phyloP scores from a whole-genome alignment of 2,329 filamentous ascomycete genomes.

The Aaosphaeria arxii region DNA sequence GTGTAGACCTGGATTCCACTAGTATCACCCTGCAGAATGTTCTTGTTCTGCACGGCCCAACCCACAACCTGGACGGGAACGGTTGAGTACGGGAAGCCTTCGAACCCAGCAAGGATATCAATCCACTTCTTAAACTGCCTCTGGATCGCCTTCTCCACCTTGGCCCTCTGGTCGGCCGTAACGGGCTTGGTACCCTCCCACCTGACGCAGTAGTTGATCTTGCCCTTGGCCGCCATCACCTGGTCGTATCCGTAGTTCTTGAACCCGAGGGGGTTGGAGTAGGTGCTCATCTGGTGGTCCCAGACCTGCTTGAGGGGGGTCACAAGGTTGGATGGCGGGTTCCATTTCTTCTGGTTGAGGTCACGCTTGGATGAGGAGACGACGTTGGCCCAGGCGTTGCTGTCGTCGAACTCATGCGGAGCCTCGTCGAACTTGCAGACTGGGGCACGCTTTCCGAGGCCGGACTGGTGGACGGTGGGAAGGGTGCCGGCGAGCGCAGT shows the following conservation, averaged over 20 bases:
- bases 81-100: conserved; percentile 42
- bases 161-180: conserved; percentile 38
- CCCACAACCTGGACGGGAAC: conserved; percentile 44
- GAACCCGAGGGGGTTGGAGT: conserved; percentile 19
- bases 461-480: conserved; percentile 5
- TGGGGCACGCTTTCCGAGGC: conserved; percentile 3
- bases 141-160: conserved; percentile 36
- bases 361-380: conserved; percentile 12
- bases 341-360: conserved; percentile 16
- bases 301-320: conserved; percentile 20
- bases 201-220: conserved; percentile 44
- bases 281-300: conserved; percentile 21
- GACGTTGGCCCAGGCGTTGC: conserved; percentile 11
- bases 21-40: conserved; percentile 37
- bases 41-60: conserved; percentile 42
- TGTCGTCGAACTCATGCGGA: conserved; percentile 7
- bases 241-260: conserved; percentile 33
- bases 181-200: conserved; percentile 43
- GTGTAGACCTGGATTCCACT: conserved; percentile 43
- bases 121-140: conserved; percentile 42
- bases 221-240: conserved; percentile 28
- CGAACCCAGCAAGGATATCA: conserved; percentile 43
- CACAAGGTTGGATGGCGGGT: conserved; percentile 21
- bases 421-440: conserved; percentile 14
- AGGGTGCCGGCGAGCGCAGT: conserved; percentile 10